Percentiles rank a stretch among this genome's conserved stretches.
These are phyloP conservation scores for Ustilago vetiveriae DNA, from an alignment of 1,284 basidiomycete species.

Conservation along the genomic window DNA sequence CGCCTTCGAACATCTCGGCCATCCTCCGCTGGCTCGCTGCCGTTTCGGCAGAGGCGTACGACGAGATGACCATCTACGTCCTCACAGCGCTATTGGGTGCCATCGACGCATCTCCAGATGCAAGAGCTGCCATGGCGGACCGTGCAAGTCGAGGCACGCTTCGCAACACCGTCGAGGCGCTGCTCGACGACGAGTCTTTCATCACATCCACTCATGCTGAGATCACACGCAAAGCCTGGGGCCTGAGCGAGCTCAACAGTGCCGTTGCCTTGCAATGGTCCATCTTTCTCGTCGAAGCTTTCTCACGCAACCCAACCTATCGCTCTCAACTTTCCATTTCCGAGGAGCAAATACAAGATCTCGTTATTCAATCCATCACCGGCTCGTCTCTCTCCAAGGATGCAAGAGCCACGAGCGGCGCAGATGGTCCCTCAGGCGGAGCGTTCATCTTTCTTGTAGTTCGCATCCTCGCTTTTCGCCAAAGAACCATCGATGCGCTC, in stretches of 20 bases:
- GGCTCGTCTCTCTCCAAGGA: conserved; percentile 69
- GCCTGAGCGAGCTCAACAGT: conserved; percentile 79
- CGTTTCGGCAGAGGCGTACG: conserved; percentile 46
- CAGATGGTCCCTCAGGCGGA: conserved; percentile 81
- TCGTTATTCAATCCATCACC: conserved; percentile 48
- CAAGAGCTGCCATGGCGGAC: conserved; percentile 45
- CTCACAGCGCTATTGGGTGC: conserved; percentile 76
- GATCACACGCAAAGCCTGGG: conserved; percentile 71
- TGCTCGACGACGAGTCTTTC: conserved; percentile 60
- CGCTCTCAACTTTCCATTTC: conserved; percentile 54
- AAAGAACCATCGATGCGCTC: conserved; percentile 59
- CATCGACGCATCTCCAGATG: conserved; percentile 75
- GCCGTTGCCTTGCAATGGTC: conserved; percentile 85
- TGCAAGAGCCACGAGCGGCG: conserved; percentile 73
- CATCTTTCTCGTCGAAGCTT: conserved; percentile 70
- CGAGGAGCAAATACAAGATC: conserved; percentile 53
- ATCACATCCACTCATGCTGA: conserved; percentile 61
- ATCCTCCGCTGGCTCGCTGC: conserved; percentile 51
- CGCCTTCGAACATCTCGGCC: conserved; percentile 43
- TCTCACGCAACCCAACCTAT: conserved; percentile 50
- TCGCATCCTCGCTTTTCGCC: conserved; percentile 66
- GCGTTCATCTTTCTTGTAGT: conserved; percentile 79
- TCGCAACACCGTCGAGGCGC: conserved; percentile 36
- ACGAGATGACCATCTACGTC: conserved; percentile 75
- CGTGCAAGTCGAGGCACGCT: conserved; percentile 39